Percentiles rank a stretch among this genome's conserved stretches.
Evolutionary conservation across 768 basidiomycete genomes (phyloP).

Genomic region (Lactifluus pinguis): DNA sequence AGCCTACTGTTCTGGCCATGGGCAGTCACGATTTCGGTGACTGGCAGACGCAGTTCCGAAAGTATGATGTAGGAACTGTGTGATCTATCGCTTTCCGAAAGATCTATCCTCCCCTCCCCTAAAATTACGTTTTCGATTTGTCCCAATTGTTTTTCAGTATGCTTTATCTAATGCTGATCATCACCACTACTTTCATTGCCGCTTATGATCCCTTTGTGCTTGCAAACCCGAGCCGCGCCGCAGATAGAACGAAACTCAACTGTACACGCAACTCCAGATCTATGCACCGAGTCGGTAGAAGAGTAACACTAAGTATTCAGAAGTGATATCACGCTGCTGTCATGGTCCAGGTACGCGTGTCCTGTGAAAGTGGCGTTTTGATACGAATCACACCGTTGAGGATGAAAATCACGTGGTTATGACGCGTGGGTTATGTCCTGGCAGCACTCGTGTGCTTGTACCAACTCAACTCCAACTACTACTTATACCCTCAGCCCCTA

Average conservation of each 20-base stretch:
- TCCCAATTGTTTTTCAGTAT: not conserved
- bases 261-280: not conserved
- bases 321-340: too few species aligned
- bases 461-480: too few species aligned
- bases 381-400: not conserved
- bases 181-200: not conserved
- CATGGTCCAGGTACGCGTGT: too few species aligned
- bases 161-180: not conserved
- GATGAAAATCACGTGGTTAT: not conserved
- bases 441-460: not conserved
- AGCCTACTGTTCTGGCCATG: conserved; percentile 76
- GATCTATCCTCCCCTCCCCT: not conserved
- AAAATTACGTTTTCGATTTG: not conserved
- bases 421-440: not conserved
- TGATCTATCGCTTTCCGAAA: not conserved
- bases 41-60: conserved; percentile 51
- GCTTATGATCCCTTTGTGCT: not conserved
- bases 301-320: not conserved
- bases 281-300: not conserved
- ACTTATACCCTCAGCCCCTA: conserved; percentile 5
- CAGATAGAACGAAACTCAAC: not conserved
- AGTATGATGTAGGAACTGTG: conserved; percentile 51
- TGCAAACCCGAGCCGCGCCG: too few species aligned
- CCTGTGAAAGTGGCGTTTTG: not conserved
- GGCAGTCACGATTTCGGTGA: conserved; percentile 71